phyloP scores from a whole-genome alignment of 495 filamentous ascomycete genomes.

The Lophium mytilinum region DNA sequence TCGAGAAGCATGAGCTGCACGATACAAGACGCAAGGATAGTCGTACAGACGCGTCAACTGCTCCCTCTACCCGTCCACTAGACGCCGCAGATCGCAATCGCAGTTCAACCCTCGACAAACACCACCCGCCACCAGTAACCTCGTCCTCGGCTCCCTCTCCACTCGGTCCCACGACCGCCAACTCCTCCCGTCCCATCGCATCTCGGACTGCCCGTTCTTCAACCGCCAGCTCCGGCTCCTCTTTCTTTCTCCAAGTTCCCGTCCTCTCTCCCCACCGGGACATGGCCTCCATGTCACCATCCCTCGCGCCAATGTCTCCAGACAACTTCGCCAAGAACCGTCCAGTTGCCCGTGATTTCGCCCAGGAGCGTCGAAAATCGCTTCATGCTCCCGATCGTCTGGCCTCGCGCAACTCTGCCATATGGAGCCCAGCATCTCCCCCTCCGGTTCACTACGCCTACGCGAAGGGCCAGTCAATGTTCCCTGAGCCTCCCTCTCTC shows the following conservation, averaged over 20 bases:
- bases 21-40: not conserved
- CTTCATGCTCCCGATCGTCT: not conserved
- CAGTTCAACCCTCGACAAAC: not conserved
- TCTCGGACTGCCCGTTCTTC: not conserved
- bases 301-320: too few relatives aligned
- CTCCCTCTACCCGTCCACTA: not conserved
- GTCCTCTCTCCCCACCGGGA: not conserved
- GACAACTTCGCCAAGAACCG: too few relatives aligned
- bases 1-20: too few relatives aligned
- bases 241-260: not conserved
- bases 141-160: not conserved
- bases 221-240: not conserved
- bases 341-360: not conserved
- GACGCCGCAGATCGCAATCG: not conserved
- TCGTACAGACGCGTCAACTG: not conserved
- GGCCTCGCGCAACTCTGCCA: not conserved
- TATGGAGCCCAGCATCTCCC: not conserved
- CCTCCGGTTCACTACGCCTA: not conserved
- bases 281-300: not conserved
- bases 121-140: not conserved
- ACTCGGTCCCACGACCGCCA: not conserved
- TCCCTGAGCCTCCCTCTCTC: not conserved
- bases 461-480: not conserved
- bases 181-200: not conserved
- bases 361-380: not conserved